Evolutionary conservation across 306 rosid genomes (phyloP), one percentile per base, ranked within the genome.

Genomic region (Acacia acuminata): DNA sequence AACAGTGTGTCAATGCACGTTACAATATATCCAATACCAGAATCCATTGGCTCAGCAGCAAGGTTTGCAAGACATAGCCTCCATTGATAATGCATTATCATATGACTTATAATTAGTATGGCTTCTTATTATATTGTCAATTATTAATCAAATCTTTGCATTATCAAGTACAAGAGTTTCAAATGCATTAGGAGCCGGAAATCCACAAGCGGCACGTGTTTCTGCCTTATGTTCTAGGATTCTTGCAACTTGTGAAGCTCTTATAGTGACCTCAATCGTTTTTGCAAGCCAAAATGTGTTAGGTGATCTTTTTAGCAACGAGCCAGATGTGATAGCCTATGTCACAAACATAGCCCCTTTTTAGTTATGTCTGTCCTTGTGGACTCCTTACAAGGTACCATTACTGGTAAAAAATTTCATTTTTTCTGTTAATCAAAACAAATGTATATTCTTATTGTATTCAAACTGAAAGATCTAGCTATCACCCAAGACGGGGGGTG

Each of bases 261-360:
- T 58, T 7, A n/a, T 22, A 58, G 64, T 58, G 64, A 58, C 14
- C 30, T 58, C 30, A 58, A 20, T 58, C 1, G 30, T 58, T 58
- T 58, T 90, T 17, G 77, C 83, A 1, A 71, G 89, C 76, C 86
- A 88, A 3, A 32, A 22, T 56, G 74, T 87, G 58, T 83, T 92
- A 19, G 97, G 94, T 68, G 86, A 89, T 83, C 67, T 76, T 73
- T 92, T 88, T 81, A 94, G 94, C 86, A 82, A 82, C n/a, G 98
- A 92, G 20, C 86, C 82, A 58, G 97, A 94, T 22, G 94, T 90
- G 76, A 88, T 90, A 50, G 83, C 79, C 73, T 90, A 88, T 64
- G 94, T 92, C 61, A 86, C 85, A 58, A 7, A 22, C 32, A 58
- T 58, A 22, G 12, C 27, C 4, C 65, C 32, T 58, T 4, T 58